Percentiles rank a stretch among this genome's conserved stretches.
These are phyloP conservation scores for Endothia cerciana DNA, from an alignment of 2,329 filamentous ascomycete genomes.

Conservation along the genomic window DNA sequence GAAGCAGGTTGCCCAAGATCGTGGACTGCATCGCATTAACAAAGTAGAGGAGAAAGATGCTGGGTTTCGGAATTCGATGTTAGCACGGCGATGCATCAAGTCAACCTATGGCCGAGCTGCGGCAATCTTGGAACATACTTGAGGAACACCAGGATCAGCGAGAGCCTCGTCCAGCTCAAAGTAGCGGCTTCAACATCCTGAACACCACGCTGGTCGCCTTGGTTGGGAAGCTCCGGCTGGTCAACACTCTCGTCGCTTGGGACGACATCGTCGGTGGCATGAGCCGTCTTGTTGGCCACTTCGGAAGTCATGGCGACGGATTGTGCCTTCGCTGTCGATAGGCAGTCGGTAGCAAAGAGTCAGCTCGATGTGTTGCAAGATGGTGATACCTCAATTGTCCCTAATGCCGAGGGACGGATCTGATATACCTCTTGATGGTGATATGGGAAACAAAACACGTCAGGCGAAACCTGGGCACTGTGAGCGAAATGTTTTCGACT, in stretches of 20 bases:
- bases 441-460: background rate
- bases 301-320: constrained; percentile 11
- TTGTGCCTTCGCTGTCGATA: background rate
- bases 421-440: background rate
- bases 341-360: background rate
- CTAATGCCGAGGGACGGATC: background rate
- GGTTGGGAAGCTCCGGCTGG: constrained; percentile 7
- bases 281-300: constrained; percentile 14
- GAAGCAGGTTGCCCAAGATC: constrained; percentile 46
- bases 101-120: background rate
- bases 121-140: constrained; percentile 35
- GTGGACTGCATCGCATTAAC: constrained; percentile 53
- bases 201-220: constrained; percentile 32
- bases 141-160: constrained; percentile 35
- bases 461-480: constrained; percentile 11
- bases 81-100: background rate
- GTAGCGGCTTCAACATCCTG: constrained; percentile 34
- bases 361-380: background rate
- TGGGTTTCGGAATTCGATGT: constrained; percentile 28
- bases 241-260: constrained; percentile 12
- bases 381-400: background rate
- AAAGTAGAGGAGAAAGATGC: constrained; percentile 55
- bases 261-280: constrained; percentile 18
- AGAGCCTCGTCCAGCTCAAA: constrained; percentile 31
- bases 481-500: constrained; percentile 7